Evolutionary conservation across 345 rosid species (phyloP).

Genomic region (Crucihimalaya himalaica): DNA sequence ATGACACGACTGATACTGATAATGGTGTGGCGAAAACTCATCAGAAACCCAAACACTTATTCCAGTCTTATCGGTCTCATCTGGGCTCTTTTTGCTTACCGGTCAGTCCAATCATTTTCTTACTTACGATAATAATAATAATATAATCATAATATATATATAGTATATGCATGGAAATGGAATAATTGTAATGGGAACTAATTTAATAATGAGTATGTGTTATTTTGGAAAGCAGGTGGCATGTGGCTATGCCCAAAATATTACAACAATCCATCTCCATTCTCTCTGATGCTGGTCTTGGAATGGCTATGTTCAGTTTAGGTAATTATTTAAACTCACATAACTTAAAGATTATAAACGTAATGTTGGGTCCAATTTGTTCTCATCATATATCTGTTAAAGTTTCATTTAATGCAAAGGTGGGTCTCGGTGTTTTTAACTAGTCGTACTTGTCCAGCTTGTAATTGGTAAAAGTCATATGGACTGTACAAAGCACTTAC

Average conservation of each 20-base stretch:
- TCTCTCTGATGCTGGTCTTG: conserved; percentile 98
- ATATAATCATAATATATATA: neutral
- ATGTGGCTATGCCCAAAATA: conserved; percentile 85
- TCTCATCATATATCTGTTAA: conserved; percentile 24
- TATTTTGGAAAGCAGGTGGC: conserved; percentile 64
- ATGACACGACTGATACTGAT: conserved; percentile 91
- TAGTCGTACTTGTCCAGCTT: conserved; percentile 38
- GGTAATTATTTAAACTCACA: conserved; percentile 46
- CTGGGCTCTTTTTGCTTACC: conserved; percentile 87
- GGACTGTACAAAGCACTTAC: conserved; percentile 36
- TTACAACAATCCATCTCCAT: conserved; percentile 78
- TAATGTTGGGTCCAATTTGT: conserved; percentile 7
- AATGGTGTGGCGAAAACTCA: conserved; percentile 98
- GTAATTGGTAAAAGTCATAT: conserved; percentile 36
- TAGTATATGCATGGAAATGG: conserved; percentile 10
- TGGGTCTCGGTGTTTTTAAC: conserved; percentile 6
- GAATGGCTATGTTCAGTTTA: conserved; percentile 99
- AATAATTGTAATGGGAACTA: conserved; percentile 14
- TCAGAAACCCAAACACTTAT: conserved; percentile 93
- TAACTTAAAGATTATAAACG: neutral
- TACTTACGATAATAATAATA: too few relatives aligned
- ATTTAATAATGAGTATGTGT: conserved; percentile 23
- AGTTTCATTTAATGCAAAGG: conserved; percentile 29
- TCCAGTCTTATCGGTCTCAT: conserved; percentile 87
- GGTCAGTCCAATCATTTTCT: conserved; percentile 41